phyloP scores from a whole-genome alignment of 208 protist species.

The Acanthamoeba divionensis region DNA sequence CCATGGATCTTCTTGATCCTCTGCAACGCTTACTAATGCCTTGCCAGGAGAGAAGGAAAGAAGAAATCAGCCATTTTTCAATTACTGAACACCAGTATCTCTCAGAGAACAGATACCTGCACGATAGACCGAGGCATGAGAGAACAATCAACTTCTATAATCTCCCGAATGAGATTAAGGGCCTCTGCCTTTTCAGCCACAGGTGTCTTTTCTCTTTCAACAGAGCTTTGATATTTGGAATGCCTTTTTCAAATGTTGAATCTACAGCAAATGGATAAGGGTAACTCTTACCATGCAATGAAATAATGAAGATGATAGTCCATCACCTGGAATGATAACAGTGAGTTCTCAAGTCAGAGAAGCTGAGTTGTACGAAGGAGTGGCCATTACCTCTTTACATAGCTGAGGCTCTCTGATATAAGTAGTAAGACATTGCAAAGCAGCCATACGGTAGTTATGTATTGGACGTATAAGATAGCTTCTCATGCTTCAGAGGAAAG shows the following conservation, averaged over 20 bases:
- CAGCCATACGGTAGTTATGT: neutral
- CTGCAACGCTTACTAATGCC: neutral
- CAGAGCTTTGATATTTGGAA: neutral
- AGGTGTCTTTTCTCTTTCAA: neutral
- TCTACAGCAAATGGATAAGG: neutral
- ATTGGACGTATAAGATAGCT: neutral
- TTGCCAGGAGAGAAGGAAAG: neutral
- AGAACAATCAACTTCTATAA: neutral
- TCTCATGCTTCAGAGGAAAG: neutral
- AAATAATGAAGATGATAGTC: neutral
- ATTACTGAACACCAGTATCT: neutral
- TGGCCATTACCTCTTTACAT: neutral
- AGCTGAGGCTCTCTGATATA: neutral
- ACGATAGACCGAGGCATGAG: constrained; percentile 21
- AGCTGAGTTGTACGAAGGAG: no score
- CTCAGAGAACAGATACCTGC: neutral
- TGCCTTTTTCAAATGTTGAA: neutral
- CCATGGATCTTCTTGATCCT: neutral
- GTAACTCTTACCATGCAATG: neutral
- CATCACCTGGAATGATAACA: neutral
- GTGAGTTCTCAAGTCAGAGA: no score
- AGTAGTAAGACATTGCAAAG: neutral
- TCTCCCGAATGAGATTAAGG: neutral
- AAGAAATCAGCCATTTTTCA: neutral
- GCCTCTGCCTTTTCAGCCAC: constrained; percentile 1